These are phyloP conservation scores for Sugiyamaella boreocaroliniensis DNA, from an alignment of 805 yeast species.

Conservation along the genomic window DNA sequence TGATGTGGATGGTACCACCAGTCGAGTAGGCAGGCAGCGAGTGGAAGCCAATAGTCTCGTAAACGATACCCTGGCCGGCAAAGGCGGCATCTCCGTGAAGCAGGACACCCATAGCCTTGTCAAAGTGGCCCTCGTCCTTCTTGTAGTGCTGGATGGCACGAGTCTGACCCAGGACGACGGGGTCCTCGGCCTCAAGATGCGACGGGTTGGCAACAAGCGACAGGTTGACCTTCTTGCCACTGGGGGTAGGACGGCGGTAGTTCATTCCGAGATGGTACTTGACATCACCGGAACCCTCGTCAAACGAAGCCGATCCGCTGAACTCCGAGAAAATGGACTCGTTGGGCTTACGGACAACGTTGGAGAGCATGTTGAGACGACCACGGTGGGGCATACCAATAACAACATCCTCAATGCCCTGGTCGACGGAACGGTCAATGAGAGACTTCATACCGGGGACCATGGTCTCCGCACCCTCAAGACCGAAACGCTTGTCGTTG, in stretches of 20 bases:
- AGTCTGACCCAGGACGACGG: constrained; percentile 96
- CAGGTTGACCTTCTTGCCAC: constrained; percentile 92
- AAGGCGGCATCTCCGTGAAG: constrained; percentile 99
- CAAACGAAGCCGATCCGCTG: constrained; percentile 80
- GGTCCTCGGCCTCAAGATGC: constrained; percentile 98
- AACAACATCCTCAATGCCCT: constrained; percentile 91
- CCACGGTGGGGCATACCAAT: constrained; percentile 99
- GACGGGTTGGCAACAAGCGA: constrained; percentile 98
- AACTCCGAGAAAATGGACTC: constrained; percentile 97
- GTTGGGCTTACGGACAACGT: constrained; percentile 97
- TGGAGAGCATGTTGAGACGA: constrained; percentile 93
- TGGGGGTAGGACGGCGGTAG: constrained; percentile 97
- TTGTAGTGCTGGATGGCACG: constrained; percentile 92
- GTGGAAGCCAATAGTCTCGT: constrained; percentile 95
- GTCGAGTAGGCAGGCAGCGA: constrained; percentile 91
- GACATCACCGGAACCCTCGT: constrained; percentile 98
- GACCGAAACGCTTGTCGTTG: constrained; percentile 95
- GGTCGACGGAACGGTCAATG: constrained; percentile 79
- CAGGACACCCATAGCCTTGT: constrained; percentile 85
- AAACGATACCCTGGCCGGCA: constrained; percentile 98
- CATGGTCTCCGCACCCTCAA: constrained; percentile 96
- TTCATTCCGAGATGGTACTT: constrained; percentile 99
- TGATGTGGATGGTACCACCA: constrained; percentile 96
- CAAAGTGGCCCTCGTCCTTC: constrained; percentile 71
- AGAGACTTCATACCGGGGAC: constrained; percentile 96